Evolutionary conservation across 345 rosid genomes (phyloP), one percentile per base, ranked within the genome.

Genomic region (Salix viminalis): DNA sequence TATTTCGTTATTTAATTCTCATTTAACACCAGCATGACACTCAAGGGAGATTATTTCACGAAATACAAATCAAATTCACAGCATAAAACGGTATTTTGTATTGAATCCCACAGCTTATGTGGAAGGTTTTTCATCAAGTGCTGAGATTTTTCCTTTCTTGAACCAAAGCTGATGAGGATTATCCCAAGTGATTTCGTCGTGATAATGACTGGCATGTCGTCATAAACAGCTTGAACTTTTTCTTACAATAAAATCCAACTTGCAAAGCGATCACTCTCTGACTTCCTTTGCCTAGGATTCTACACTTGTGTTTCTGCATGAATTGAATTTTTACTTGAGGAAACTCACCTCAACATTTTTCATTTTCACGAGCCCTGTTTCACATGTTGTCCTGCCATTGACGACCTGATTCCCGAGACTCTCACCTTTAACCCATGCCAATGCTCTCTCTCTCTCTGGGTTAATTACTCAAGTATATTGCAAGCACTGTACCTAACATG

Each of bases 391-490:
- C 75, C 82, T 73, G 67, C 62, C 69, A 72, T 67, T 71, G 70
- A 58, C 73, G 75, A 73, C 86, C 79, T 83, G 86, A 81, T 81
- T 77, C 88, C 71, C 85, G 83, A 77, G 85, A 46, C 68, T 28
- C 41, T 30, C 81, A 83, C 79, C 79, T 83, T 83, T 77, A 71
- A 83, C 83, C 84, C 86, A 81, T 85, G 85, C 71, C 79, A 26
- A 21, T 0, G 36, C 72, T 24, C 28, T 26, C 42, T 68, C 23
- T 60, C 61, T 67, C 65, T 64, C 23, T 26, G 34, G 19, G 52
- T 50, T 12, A n/a, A 4, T 9, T 5, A 10, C 23, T 37, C 21
- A 1, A 21, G 39, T 11, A 30, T 7, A 65, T 34, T 34, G 69
- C 9, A 65, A 65, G 2, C 19, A 7, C 14, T 67, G 44, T 18